phyloP scores from a whole-genome alignment of 2,329 filamentous ascomycete genomes.

The Apiospora sp. region DNA sequence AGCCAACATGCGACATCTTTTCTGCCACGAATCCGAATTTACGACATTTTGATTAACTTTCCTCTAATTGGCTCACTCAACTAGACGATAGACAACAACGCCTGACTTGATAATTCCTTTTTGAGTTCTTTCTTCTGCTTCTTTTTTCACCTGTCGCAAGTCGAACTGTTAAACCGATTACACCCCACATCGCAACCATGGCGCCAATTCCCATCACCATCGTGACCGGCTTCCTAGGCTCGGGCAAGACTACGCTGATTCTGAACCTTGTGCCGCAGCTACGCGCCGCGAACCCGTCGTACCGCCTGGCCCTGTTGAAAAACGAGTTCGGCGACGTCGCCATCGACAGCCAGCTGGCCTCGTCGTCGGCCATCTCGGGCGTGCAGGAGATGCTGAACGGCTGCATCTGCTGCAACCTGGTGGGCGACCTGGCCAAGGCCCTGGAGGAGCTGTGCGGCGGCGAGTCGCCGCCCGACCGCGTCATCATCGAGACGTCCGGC shows the following conservation, averaged over 20 bases:
- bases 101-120: not conserved
- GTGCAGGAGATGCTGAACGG: conserved; percentile 94
- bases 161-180: not conserved
- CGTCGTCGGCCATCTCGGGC: conserved; percentile 82
- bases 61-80: not conserved
- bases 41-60: not conserved
- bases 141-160: not conserved
- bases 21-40: conserved; percentile 1
- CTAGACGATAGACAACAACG: not conserved
- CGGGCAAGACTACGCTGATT: conserved; percentile 95
- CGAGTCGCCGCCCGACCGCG: conserved; percentile 72
- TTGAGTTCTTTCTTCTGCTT: too few species aligned
- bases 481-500: conserved; percentile 93
- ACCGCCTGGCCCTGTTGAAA: conserved; percentile 93
- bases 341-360: conserved; percentile 90
- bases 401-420: conserved; percentile 98
- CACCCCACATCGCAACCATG: conserved; percentile 49
- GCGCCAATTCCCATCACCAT: conserved; percentile 88
- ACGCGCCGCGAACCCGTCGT: conserved; percentile 71
- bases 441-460: conserved; percentile 70
- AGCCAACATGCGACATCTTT: conserved; percentile 15
- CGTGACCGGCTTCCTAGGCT: conserved; percentile 94
- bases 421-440: conserved; percentile 86
- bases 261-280: conserved; percentile 94
- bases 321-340: conserved; percentile 98